Evolutionary conservation across 1,284 basidiomycete genomes (phyloP).

Genomic region (Porodaedalea pini): DNA sequence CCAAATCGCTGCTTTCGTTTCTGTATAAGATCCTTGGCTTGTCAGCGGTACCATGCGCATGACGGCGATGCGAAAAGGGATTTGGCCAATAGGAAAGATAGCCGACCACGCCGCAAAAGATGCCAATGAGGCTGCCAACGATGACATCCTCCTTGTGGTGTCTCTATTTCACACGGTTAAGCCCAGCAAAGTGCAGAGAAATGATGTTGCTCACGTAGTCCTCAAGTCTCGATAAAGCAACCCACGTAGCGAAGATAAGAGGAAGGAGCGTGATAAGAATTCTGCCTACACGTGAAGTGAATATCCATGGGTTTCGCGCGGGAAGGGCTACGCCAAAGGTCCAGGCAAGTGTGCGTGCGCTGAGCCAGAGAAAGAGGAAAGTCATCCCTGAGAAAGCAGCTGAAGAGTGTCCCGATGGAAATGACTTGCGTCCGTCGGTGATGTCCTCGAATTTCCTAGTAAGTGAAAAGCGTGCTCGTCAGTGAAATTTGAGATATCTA

Average conservation of each 20-base stretch:
- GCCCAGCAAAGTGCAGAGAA: conserved; percentile 4
- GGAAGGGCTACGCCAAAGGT: conserved; percentile 43
- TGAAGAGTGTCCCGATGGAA: conserved; percentile 68
- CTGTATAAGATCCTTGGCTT: conserved; percentile 42
- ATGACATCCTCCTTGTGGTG: conserved; percentile 70
- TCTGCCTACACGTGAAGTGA: conserved; percentile 45
- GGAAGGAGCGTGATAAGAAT: conserved; percentile 50
- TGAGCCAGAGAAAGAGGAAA: conserved; percentile 59
- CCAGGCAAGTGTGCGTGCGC: conserved; percentile 60
- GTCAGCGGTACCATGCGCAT: conserved; percentile 29
- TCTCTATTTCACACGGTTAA: conserved; percentile 36
- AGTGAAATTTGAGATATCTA: neutral
- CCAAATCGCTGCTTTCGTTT: conserved; percentile 22
- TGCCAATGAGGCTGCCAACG: conserved; percentile 56
- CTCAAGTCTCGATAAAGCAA: conserved; percentile 59
- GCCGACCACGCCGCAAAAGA: conserved; percentile 43
- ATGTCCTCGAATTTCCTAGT: conserved; percentile 41
- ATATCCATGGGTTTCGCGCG: conserved; percentile 33
- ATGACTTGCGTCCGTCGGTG: conserved; percentile 54
- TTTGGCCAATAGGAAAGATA: conserved; percentile 65
- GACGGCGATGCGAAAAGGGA: conserved; percentile 43
- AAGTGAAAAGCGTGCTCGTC: neutral
- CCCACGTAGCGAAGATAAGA: conserved; percentile 54
- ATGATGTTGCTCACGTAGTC: conserved; percentile 49
- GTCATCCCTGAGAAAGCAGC: conserved; percentile 63